Evolutionary conservation across 169 alveolate species (phyloP), one percentile per base, ranked within the genome.

Genomic region (Plasmodium yoelii): DNA sequence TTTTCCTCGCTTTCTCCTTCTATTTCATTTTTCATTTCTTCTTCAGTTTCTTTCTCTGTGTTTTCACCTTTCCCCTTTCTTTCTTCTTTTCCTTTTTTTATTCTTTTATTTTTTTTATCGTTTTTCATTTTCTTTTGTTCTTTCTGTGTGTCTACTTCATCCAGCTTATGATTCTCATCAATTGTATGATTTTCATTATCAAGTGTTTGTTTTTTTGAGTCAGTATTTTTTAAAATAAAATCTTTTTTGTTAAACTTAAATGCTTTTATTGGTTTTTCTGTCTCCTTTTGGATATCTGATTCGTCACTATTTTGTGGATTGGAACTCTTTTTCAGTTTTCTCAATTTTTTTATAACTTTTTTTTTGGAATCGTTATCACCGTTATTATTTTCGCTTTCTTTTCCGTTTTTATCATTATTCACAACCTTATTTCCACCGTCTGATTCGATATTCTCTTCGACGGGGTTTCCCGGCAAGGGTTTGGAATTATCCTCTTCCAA

Each of bases 161-260:
- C 51, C 0, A 24, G 9, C 49, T 73, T 47, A 22, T 26, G 47
- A 39, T 19, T 34, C 26, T 56, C 61, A 8, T 56, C 51, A n/a
- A 46, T 24, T 7, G 72, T n/a, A 28, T 13, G 8, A n/a, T 59
- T 42, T 59, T 44, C 71, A 49, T 34, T 22, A 49, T 9, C 18
- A 7, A 18, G 18, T 7, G 22, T 42, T 18, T 57, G 15, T 8
- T 59, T 59, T 71, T 19, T 61, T 18, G 13, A 8, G 57, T 28
- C 13, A 9, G 42, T 3, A 51, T 12, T 13, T 15, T 51, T 73
- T 59, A 57, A 26, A 49, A 56, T 22, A 73, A 56, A 57, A 18
- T 73, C 24, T 26, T 73, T 73, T 59, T 59, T 73, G 70, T 51
- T 59, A 56, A 73, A 7, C 51, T 56, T 73, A 18, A 2, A 53